Evolutionary conservation across 306 rosid genomes (phyloP).

Genomic region (apple (Malus domestica)): ASM211411v1 NC_041801.1:17513001-17513500

Average conservation of each 20-base stretch:
- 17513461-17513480: background rate
- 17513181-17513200: no score
- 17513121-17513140: background rate
- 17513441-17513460: background rate
- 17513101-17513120: background rate
- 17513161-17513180: no score
- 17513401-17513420: background rate
- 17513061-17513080: no score
- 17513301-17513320: background rate
- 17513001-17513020: background rate
- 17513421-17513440: background rate
- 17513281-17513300: no score
- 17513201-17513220: no score
- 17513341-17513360: background rate
- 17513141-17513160: background rate
- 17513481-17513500: background rate
- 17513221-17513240: no score
- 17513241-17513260: no score
- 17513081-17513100: background rate
- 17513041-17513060: no score
- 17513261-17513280: no score
- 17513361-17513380: background rate
- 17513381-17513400: background rate
- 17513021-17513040: no score
- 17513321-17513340: background rate